These are phyloP conservation scores for Ogataea nonfermentans DNA, from an alignment of 805 yeast species.

Conservation along the genomic window DNA sequence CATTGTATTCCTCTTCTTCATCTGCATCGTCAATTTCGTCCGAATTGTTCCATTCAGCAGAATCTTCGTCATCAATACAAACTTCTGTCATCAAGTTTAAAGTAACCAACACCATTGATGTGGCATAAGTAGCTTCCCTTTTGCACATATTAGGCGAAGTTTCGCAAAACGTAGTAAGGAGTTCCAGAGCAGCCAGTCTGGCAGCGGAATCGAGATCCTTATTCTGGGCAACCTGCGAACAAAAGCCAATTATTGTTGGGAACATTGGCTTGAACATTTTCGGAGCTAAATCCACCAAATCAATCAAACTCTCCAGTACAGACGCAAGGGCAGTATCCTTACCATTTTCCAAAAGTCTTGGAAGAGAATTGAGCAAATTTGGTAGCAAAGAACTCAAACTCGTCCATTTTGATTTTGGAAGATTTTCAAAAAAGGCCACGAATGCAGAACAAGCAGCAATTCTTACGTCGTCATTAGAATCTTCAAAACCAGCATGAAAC, in stretches of 20 bases:
- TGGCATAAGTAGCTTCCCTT: constrained; percentile 67
- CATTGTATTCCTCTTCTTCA: constrained; percentile 84
- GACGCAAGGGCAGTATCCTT: constrained; percentile 80
- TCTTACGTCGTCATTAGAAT: constrained; percentile 75
- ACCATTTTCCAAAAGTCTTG: constrained; percentile 75
- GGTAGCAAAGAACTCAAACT: constrained; percentile 78
- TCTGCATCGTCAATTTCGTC: constrained; percentile 77
- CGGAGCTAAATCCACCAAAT: constrained; percentile 90
- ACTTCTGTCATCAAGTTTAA: constrained; percentile 90
- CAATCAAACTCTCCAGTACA: constrained; percentile 86
- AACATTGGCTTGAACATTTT: constrained; percentile 92
- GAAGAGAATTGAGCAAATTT: constrained; percentile 78
- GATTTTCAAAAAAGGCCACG: constrained; percentile 79
- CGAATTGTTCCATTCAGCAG: constrained; percentile 73
- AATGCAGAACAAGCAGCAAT: constrained; percentile 91
- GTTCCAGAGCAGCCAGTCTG: constrained; percentile 83
- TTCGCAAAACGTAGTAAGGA: constrained; percentile 87
- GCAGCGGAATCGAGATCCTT: constrained; percentile 75
- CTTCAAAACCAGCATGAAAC: constrained; percentile 79
- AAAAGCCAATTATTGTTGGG: constrained; percentile 80
- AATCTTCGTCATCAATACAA: constrained; percentile 77
- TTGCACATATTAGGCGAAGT: constrained; percentile 95
- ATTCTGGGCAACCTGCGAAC: constrained; percentile 79
- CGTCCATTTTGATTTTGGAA: constrained; percentile 80
- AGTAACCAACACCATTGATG: constrained; percentile 67